Percentiles rank a stretch among this genome's conserved stretches.
Evolutionary conservation across 1,139 yeast species (phyloP).

Genomic region (Arxiozyma telluris): DNA sequence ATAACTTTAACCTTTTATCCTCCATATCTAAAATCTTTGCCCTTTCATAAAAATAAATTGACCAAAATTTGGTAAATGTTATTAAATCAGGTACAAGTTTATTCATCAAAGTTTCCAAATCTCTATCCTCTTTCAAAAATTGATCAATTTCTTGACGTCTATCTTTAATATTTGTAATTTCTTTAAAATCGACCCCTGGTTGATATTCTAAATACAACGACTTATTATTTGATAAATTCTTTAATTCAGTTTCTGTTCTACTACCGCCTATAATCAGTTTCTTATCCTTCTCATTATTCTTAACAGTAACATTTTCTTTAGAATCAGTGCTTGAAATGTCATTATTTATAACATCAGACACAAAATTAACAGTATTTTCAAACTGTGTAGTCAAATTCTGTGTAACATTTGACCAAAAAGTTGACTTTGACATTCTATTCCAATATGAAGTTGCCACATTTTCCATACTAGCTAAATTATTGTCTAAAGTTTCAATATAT

Average conservation of each 20-base stretch:
- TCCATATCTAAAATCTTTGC: constrained; percentile 54
- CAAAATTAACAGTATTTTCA: constrained; percentile 17
- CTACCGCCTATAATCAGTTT: constrained; percentile 36
- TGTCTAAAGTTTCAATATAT: constrained; percentile 20
- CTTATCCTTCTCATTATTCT: background rate
- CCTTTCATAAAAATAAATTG: constrained; percentile 53
- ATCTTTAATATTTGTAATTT: constrained; percentile 38
- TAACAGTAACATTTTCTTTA: constrained; percentile 21
- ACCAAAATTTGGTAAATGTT: constrained; percentile 63
- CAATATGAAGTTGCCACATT: constrained; percentile 24
- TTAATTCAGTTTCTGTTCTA: constrained; percentile 52
- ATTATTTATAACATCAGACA: constrained; percentile 1
- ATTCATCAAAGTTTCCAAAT: constrained; percentile 51
- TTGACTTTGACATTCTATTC: constrained; percentile 21
- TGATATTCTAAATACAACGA: constrained; percentile 35
- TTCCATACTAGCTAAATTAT: constrained; percentile 25
- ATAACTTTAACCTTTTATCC: constrained; percentile 52
- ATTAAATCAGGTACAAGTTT: constrained; percentile 58
- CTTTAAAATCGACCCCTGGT: constrained; percentile 31
- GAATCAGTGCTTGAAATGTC: background rate
- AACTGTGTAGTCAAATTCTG: constrained; percentile 16
- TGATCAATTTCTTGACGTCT: constrained; percentile 47
- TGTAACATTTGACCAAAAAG: constrained; percentile 25
- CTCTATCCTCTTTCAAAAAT: constrained; percentile 43
- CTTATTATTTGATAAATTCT: constrained; percentile 41